Evolutionary conservation across 1,139 yeast genomes (phyloP), one percentile per base, ranked within the genome.

Genomic region (Blastobotrys indianensis): DNA sequence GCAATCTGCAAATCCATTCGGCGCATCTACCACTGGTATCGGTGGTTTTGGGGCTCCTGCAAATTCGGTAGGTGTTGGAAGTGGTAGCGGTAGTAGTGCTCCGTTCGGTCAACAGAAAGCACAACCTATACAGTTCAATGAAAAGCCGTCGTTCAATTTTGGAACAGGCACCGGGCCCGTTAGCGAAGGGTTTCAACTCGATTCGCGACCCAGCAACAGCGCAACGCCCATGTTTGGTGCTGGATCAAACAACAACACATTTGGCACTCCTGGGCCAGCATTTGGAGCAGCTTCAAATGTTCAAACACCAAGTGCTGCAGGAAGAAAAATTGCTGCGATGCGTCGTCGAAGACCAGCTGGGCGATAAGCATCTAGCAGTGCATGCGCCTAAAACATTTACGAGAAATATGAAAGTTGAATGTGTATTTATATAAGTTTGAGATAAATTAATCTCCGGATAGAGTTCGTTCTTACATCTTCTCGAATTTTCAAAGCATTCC

Each of bases 61-160:
- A 11, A 38, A 12, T 13, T 35, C 28, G 4, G 35, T 16, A 8
- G 29, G 20, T 15, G 20, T 32, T 13, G 43, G 38, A 3, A 41
- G 39, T 7, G 5, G 15, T 31, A 31, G 15, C 33, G 8, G 8
- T 13, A 31, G 8, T 31, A 31, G 15, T 8, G 8, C 33, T 11
- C 16, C 11, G 4, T 43, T 43, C 33, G 46, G 45, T 2, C 37
- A 38, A 32, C 32, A 28, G n/a, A 10, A 23, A 30, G 33, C 46
- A 8, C 46, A 34, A 29, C 41, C 41, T 13, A 20, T 43, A 10
- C 38, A 37, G 20, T 43, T 43, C n/a, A 43, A 35, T 15, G 20
- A 42, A 4, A 39, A 40, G 3, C 43, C 46, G 8, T 39, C 44
- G 4, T 32, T 46, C 39, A 42, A 42, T 25, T 42, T 42, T 46